Conservation (phyloP, 2,329 filamentous ascomycete species). For the Tetracladium maxilliforme region DNA sequence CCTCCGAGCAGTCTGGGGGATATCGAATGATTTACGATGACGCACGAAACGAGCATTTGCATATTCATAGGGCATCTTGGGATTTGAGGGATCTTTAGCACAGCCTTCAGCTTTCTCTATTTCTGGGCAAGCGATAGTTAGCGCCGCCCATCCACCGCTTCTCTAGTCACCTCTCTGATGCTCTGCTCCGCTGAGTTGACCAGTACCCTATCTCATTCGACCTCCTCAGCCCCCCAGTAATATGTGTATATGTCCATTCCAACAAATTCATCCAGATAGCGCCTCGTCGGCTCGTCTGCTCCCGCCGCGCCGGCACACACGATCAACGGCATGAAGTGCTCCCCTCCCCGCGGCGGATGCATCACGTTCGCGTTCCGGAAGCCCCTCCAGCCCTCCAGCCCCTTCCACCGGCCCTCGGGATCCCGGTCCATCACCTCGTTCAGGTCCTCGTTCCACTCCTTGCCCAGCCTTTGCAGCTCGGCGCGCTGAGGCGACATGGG, state of each 20-base stretch:
- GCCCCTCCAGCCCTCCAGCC: constrained; percentile 28
- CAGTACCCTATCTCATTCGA: too few species aligned
- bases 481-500: constrained; percentile 10
- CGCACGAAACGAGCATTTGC: too few species aligned
- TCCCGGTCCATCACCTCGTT: constrained; percentile 20
- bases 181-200: too few species aligned
- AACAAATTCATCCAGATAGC: constrained; percentile 31
- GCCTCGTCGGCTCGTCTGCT: constrained; percentile 22
- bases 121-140: too few species aligned
- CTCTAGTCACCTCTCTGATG: too few species aligned
- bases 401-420: constrained; percentile 18
- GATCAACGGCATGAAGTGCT: constrained; percentile 44
- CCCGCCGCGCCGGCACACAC: constrained; percentile 37
- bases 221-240: constrained; percentile 40
- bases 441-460: constrained; percentile 30
- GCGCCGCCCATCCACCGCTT: too few species aligned
- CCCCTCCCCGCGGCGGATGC: constrained; percentile 36
- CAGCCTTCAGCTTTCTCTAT: too few species aligned
- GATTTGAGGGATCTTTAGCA: too few species aligned
- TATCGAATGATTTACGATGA: too few species aligned
- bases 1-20: too few species aligned
- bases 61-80: too few species aligned
- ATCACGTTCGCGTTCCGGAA: constrained; percentile 32
- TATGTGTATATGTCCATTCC: constrained; percentile 37
- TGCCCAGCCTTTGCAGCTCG: constrained; percentile 14